A percentile compares a stretch with the other conserved stretches of the same genome.
Evolutionary conservation across 1,284 basidiomycete species (phyloP).

Genomic region (Porogramme epimiltina): DNA sequence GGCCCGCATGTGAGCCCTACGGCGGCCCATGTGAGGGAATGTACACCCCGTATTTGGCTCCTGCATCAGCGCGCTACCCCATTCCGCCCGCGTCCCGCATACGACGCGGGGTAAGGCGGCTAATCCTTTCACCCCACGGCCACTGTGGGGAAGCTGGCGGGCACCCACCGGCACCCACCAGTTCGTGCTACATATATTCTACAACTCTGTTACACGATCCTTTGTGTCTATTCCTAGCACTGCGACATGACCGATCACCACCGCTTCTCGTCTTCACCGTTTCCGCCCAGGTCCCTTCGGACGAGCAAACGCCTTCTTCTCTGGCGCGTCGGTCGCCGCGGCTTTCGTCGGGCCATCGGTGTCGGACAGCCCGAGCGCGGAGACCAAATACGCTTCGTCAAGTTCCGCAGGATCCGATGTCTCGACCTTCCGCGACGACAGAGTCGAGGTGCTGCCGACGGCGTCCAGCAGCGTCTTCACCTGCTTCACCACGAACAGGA

Average conservation of each 20-base stretch:
- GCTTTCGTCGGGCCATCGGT: constrained; percentile 4
- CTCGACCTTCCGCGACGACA: constrained; percentile 71
- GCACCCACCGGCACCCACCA: no score
- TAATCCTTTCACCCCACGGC: no score
- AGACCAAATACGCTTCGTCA: constrained; percentile 59
- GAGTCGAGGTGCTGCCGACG: constrained; percentile 38
- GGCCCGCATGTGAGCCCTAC: not conserved
- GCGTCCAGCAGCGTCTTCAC: constrained; percentile 54
- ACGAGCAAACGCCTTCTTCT: constrained; percentile 55
- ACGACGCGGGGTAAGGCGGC: constrained; percentile 9
- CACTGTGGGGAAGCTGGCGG: not conserved
- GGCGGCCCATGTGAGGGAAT: constrained; percentile 13
- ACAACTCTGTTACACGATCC: no score
- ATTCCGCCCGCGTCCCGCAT: not conserved
- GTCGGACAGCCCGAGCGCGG: constrained; percentile 47
- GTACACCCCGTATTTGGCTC: constrained; percentile 12
- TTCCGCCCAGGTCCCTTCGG: constrained; percentile 59
- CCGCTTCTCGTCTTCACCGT: constrained; percentile 24
- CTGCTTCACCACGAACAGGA: constrained; percentile 54
- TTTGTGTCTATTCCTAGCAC: no score
- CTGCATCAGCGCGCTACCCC: constrained; percentile 1
- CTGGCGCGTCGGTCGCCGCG: constrained; percentile 20
- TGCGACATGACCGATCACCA: no score
- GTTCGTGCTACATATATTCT: no score
- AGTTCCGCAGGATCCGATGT: constrained; percentile 81